Percentiles rank a stretch among this genome's conserved stretches.
Conservation (phyloP, 768 basidiomycete genomes). For the Hygrocybe punicea region DNA sequence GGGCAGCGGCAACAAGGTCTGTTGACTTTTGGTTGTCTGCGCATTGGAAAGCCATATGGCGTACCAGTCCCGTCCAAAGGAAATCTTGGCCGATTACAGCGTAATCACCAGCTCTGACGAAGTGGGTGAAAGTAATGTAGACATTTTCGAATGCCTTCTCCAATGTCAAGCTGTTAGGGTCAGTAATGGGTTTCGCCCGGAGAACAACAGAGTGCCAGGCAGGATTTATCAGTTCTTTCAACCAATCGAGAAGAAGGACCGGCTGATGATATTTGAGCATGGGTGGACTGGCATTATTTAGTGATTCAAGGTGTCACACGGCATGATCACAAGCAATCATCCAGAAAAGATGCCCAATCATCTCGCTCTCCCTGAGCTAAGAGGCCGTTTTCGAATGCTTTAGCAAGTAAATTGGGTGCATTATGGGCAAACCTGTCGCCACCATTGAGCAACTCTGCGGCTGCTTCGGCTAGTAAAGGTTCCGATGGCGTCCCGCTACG, state of each 20-base stretch:
- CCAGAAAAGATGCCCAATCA: conserved; percentile 1
- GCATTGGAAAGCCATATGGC: background rate
- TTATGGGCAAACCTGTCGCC: background rate
- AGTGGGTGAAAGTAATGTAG: conserved; percentile 2
- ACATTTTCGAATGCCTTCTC: background rate
- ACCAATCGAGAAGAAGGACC: conserved; percentile 2
- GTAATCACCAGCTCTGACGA: conserved; percentile 1
- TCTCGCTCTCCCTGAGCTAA: conserved; percentile 3
- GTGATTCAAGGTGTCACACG: background rate
- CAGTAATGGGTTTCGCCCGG: background rate
- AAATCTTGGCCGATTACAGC: background rate
- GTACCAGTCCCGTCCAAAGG: background rate
- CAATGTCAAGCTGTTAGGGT: conserved; percentile 1
- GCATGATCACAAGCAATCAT: background rate
- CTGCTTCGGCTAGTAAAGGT: conserved; percentile 3
- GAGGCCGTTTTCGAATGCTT: background rate
- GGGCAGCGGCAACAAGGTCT: conserved; percentile 1
- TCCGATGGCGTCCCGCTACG: conserved; percentile 4
- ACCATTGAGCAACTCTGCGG: background rate
- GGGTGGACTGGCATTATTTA: background rate
- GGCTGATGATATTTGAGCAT: background rate
- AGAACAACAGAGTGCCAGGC: background rate
- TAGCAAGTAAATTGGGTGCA: background rate
- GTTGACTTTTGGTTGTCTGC: background rate
- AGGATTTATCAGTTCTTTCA: background rate